Evolutionary conservation across 805 yeast genomes (phyloP).

Genomic region (Myxozyma udenii): DNA sequence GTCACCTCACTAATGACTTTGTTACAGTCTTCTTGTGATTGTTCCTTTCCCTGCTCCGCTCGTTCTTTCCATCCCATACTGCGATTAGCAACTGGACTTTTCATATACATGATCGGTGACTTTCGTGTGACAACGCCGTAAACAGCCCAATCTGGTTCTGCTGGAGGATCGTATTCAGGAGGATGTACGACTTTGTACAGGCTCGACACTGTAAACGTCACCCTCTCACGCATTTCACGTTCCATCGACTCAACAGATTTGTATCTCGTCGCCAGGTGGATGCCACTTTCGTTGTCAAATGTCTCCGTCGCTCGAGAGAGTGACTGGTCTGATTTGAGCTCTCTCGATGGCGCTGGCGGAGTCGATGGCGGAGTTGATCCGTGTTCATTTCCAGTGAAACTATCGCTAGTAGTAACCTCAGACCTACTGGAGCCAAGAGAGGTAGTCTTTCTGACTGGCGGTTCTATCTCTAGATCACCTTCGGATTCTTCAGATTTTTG

Average conservation of each 20-base stretch:
- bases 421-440: neutral
- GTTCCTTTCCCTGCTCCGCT: slow-evolving; percentile 1
- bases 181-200: slow-evolving; percentile 63
- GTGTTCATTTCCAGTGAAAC: neutral
- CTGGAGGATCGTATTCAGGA: slow-evolving; percentile 67
- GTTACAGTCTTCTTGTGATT: neutral
- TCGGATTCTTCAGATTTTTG: slow-evolving; percentile 1
- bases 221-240: slow-evolving; percentile 47
- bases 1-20: neutral
- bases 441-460: neutral
- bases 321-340: neutral
- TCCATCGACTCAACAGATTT: slow-evolving; percentile 42
- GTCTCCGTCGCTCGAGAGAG: slow-evolving; percentile 2
- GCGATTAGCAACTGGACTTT: neutral
- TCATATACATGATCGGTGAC: slow-evolving; percentile 46
- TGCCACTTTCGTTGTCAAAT: slow-evolving; percentile 9
- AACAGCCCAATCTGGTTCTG: slow-evolving; percentile 72
- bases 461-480: slow-evolving; percentile 11
- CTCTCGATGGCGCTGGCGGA: neutral
- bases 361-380: neutral
- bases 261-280: slow-evolving; percentile 41
- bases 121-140: slow-evolving; percentile 67
- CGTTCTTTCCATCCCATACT: neutral
- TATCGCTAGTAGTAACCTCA: neutral
- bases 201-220: slow-evolving; percentile 56